Conservation (phyloP, 306 rosid genomes). For the Begonia loranthoides region DNA sequence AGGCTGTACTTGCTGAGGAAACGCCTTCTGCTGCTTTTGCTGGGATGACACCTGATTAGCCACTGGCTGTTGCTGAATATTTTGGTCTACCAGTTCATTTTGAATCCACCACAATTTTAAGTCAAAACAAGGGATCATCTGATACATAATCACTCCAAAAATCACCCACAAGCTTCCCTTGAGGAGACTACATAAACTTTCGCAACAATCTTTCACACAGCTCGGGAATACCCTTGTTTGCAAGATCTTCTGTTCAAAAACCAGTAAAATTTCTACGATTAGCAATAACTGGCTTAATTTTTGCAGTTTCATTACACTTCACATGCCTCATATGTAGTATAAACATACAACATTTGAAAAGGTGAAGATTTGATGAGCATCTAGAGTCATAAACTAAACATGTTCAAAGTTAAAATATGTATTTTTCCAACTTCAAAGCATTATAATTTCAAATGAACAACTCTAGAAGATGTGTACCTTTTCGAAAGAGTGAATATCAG, state of each 20-base stretch:
- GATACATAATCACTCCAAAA: slow-evolving; percentile 34
- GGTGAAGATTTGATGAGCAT: not conserved
- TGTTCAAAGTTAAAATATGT: not conserved
- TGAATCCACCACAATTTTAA: slow-evolving; percentile 26
- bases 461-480: slow-evolving; percentile 30
- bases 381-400: not conserved
- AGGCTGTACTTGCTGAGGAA: slow-evolving; percentile 16
- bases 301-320: too few relatives aligned
- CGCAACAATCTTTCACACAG: slow-evolving; percentile 18
- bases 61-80: slow-evolving; percentile 20
- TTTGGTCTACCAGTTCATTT: slow-evolving; percentile 23
- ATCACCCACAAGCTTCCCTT: slow-evolving; percentile 41
- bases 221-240: slow-evolving; percentile 16
- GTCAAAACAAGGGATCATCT: slow-evolving; percentile 26
- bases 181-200: slow-evolving; percentile 20
- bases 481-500: slow-evolving; percentile 20
- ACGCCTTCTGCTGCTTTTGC: slow-evolving; percentile 22
- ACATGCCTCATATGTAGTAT: not conserved
- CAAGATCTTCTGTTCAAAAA: slow-evolving; percentile 26
- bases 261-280: not conserved
- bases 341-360: slow-evolving; percentile 7
- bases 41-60: slow-evolving; percentile 7
- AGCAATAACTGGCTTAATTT: too few relatives aligned
- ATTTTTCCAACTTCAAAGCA: not conserved
- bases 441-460: not conserved